A percentile compares a stretch with the other conserved stretches of the same genome.
Conservation (phyloP, 2,329 filamentous ascomycete genomes). For the Pseudocercospora vitis region DNA sequence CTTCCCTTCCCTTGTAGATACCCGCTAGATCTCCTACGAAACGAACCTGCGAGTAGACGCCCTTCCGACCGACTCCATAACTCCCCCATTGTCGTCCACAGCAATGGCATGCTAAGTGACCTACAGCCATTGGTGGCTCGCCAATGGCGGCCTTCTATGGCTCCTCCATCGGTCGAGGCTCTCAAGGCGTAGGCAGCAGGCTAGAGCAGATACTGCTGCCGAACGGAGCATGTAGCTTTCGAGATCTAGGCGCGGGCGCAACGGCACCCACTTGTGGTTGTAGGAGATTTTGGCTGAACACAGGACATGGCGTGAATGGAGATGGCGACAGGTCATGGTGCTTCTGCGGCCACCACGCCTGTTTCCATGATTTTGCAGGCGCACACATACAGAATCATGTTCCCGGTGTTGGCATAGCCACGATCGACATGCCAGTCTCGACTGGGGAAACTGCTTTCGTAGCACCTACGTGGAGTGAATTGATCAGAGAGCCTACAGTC, state of each 20-base stretch:
- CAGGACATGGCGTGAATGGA: conserved; percentile 25
- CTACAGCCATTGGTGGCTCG: conserved; percentile 35
- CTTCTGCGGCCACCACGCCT: conserved; percentile 59
- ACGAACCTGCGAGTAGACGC: conserved; percentile 14
- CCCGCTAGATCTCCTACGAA: conserved; percentile 5
- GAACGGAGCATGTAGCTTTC: conserved; percentile 55
- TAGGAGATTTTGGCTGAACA: conserved; percentile 52
- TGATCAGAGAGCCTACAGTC: conserved; percentile 17
- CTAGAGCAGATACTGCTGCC: conserved; percentile 41
- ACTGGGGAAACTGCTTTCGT: conserved; percentile 15
- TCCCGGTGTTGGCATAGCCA: neutral
- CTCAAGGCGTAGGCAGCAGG: conserved; percentile 26
- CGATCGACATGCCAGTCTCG: conserved; percentile 4
- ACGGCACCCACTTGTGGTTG: conserved; percentile 53
- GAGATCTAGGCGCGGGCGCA: conserved; percentile 47
- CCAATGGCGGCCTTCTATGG: conserved; percentile 37
- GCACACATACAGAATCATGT: neutral
- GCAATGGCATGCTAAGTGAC: conserved; percentile 34
- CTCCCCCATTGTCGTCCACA: neutral
- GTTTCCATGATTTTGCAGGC: conserved; percentile 47
- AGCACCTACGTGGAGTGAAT: conserved; percentile 28
- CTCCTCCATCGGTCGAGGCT: conserved; percentile 22
- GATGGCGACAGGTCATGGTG: conserved; percentile 44
- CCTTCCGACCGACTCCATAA: conserved; percentile 3
- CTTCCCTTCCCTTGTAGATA: conserved; percentile 10